These are phyloP conservation scores for Sporodiniella umbellata DNA, from an alignment of 371 early-diverging fungal genomes.

Conservation along the genomic window DNA sequence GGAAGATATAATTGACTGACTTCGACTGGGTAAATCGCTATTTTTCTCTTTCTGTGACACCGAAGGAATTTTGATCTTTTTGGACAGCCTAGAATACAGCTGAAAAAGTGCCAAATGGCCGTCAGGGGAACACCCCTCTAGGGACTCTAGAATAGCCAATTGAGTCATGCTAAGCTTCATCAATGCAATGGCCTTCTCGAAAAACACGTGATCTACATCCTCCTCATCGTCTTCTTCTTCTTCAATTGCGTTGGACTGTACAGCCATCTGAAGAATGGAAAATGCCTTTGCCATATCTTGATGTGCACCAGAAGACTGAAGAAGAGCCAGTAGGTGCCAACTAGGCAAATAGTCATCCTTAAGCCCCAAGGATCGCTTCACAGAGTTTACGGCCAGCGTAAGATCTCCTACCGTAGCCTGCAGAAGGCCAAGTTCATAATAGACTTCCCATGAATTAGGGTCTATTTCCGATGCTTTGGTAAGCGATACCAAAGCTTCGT, in stretches of 20 bases:
- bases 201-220: slow-evolving; percentile 15
- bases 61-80: slow-evolving; percentile 3
- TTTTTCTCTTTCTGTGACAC: not conserved
- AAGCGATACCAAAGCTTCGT: slow-evolving; percentile 56
- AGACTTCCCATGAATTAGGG: slow-evolving; percentile 50
- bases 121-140: slow-evolving; percentile 43
- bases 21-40: no score
- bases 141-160: slow-evolving; percentile 18
- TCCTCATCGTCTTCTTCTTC: not conserved
- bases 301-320: slow-evolving; percentile 58
- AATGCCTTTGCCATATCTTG: slow-evolving; percentile 51
- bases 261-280: slow-evolving; percentile 67
- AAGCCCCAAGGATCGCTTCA: slow-evolving; percentile 61
- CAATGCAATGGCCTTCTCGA: slow-evolving; percentile 25
- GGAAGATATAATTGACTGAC: not conserved
- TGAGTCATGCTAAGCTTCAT: slow-evolving; percentile 26
- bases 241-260: slow-evolving; percentile 35
- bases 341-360: slow-evolving; percentile 67
- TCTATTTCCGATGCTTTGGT: slow-evolving; percentile 49
- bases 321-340: slow-evolving; percentile 83
- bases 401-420: slow-evolving; percentile 78
- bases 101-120: slow-evolving; percentile 58
- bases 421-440: slow-evolving; percentile 77
- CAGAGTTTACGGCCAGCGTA: slow-evolving; percentile 50
- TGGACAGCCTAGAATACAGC: slow-evolving; percentile 57